Evolutionary conservation across 805 yeast species (phyloP), one percentile per base, ranked within the genome.

Genomic region (Metschnikowia santaceciliae): DNA sequence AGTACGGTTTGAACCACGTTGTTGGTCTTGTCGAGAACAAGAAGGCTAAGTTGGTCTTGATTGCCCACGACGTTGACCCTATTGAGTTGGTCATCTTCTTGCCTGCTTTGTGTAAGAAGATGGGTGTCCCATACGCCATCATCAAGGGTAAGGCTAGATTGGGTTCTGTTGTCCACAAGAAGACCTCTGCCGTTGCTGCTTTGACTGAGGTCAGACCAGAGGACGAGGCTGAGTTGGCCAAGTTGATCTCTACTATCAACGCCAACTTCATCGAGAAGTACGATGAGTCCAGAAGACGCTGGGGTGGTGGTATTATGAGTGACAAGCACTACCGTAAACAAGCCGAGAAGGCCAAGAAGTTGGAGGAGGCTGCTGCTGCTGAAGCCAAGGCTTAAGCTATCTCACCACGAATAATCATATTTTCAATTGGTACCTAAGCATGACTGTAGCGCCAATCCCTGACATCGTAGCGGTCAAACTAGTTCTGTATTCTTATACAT

Each of bases 291-390:
- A 92, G 95, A 84, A 90, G 89, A 81, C 96, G 90, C 86, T 92
- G 99, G 99, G 98, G 98, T 84, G 99, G 99, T 83, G 99, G 99
- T 83, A 72, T 90, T 77, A 80, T 94, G 83, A 97, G 98, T 77
- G 79, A 87, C 67, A 94, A 92, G 83, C 90, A 97, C 70, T 82
- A 81, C 70, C 94, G 84, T 71, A 89, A 86, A 81, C 72, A 75
- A 60, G 91, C 82, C 67, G 89, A 88, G 85, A 84, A 75, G 71
- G 85, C 83, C 61, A 83, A 79, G 77, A 77, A 78, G 65, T 63
- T 78, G 64, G 72, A 65, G 41, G 40, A 37, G n/a, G 40, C 40
- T 20, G 77, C 67, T 54, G 67, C 64, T 49, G 54, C 61, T 48
- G 53, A 55, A 30, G 33, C 46, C 14, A 33, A 47, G 22, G 51